Percentiles rank a stretch among this genome's conserved stretches.
phyloP scores from a whole-genome alignment of 2,329 filamentous ascomycete genomes.

The Biscogniauxia sp. region DNA sequence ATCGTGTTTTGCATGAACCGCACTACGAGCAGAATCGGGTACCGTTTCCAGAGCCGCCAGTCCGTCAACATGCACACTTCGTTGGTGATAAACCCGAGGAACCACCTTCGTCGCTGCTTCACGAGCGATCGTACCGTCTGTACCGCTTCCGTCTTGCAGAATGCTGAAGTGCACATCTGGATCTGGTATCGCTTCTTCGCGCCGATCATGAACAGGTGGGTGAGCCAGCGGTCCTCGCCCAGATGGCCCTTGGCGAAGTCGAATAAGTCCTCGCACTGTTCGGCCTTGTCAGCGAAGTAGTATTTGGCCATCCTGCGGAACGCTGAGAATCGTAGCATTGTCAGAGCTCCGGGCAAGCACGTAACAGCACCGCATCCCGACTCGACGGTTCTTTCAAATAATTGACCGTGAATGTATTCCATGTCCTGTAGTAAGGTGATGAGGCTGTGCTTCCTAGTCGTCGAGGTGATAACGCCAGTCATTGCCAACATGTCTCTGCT shows the following conservation, averaged over 20 bases:
- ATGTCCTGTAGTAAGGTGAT: conserved; percentile 95
- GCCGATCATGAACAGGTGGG: conserved; percentile 98
- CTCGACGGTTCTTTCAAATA: conserved; percentile 94
- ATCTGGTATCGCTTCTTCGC: conserved; percentile 93
- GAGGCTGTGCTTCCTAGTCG: conserved; percentile 81
- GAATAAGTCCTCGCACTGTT: conserved; percentile 92
- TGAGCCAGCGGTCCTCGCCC: conserved; percentile 94
- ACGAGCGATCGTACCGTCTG: conserved; percentile 81
- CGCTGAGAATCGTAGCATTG: conserved; percentile 91
- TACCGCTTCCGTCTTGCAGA: conserved; percentile 97
- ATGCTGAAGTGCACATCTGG: conserved; percentile 94
- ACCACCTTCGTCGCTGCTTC: conserved; percentile 95
- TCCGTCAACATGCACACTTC: conserved; percentile 98
- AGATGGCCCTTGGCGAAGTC: conserved; percentile 95
- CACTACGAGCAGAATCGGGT: conserved; percentile 81
- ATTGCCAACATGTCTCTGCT: conserved; percentile 92
- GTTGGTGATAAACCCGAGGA: conserved; percentile 95
- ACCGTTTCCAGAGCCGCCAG: conserved; percentile 84
- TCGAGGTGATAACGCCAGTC: conserved; percentile 96
- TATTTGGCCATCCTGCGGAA: conserved; percentile 97
- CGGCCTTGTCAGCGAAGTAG: conserved; percentile 96
- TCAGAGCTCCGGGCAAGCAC: conserved; percentile 91
- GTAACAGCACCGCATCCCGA: conserved; percentile 93
- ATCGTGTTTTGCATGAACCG: conserved; percentile 97
- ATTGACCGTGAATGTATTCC: conserved; percentile 95